A percentile compares a stretch with the other conserved stretches of the same genome.
Conservation (phyloP, 2,329 filamentous ascomycete genomes). For the Seiridium unicorne region DNA sequence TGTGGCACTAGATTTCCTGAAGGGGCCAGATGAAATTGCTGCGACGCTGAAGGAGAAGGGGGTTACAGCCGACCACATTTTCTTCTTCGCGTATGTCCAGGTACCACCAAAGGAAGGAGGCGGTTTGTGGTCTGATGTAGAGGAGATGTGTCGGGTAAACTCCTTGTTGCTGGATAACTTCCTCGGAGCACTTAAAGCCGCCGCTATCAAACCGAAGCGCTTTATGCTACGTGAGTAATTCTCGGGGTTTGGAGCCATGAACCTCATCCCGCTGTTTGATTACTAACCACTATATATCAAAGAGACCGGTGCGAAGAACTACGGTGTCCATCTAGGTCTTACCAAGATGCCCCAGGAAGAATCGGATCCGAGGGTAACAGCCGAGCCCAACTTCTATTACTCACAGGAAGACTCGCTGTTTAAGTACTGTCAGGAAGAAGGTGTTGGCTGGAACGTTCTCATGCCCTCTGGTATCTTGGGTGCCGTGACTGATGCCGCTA, state of each 20-base stretch:
- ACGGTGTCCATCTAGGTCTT: slow-evolving; percentile 47
- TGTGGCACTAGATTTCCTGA: background rate
- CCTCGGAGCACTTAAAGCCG: slow-evolving; percentile 19
- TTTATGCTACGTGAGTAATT: slow-evolving; percentile 36
- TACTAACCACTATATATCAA: too few relatives aligned
- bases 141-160: slow-evolving; percentile 48
- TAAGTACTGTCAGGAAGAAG: slow-evolving; percentile 36
- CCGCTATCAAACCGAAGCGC: slow-evolving; percentile 41
- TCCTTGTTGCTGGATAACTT: slow-evolving; percentile 44
- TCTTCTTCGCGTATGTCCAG: slow-evolving; percentile 56
- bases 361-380: slow-evolving; percentile 37
- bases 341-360: slow-evolving; percentile 41
- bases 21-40: slow-evolving; percentile 26
- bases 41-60: slow-evolving; percentile 25
- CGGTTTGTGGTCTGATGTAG: slow-evolving; percentile 46
- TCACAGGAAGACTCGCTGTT: slow-evolving; percentile 48
- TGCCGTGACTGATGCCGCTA: slow-evolving; percentile 45
- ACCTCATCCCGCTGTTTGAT: too few relatives aligned
- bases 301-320: slow-evolving; percentile 51
- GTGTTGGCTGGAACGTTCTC: slow-evolving; percentile 42
- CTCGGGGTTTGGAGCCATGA: too few relatives aligned
- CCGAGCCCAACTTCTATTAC: slow-evolving; percentile 55
- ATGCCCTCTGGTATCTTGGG: slow-evolving; percentile 48
- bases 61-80: slow-evolving; percentile 43
- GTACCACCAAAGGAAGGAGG: slow-evolving; percentile 40